Conservation (phyloP, 2,329 filamentous ascomycete genomes). For the Pseudohalonectria lignicola region DNA sequence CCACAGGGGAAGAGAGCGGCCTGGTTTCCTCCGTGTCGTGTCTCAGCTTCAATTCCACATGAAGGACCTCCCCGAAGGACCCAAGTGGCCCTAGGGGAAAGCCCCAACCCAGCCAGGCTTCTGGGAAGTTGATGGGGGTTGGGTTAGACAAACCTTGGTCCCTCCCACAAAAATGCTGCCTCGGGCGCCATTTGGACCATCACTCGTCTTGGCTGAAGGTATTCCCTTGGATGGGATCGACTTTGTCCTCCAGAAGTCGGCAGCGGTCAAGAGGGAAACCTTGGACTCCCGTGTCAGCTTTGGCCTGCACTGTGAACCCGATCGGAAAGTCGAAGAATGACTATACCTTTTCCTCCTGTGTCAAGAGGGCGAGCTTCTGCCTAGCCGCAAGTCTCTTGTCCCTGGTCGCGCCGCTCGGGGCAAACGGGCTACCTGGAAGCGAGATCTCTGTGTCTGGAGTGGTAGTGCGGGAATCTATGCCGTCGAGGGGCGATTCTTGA, state of each 20-base stretch:
- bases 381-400: slow-evolving; percentile 28
- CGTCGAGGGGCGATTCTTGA: slow-evolving; percentile 22
- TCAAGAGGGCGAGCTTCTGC: slow-evolving; percentile 40
- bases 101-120: slow-evolving; percentile 2
- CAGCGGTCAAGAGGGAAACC: slow-evolving; percentile 48
- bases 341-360: slow-evolving; percentile 49
- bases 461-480: slow-evolving; percentile 27
- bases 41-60: too few relatives aligned
- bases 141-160: slow-evolving; percentile 30
- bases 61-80: too few relatives aligned
- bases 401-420: slow-evolving; percentile 19
- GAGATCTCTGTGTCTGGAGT: slow-evolving; percentile 41
- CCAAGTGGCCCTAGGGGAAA: too few relatives aligned
- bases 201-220: slow-evolving; percentile 54
- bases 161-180: slow-evolving; percentile 60
- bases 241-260: slow-evolving; percentile 61
- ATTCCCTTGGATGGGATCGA: slow-evolving; percentile 51
- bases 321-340: too few relatives aligned
- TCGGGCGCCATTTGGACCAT: slow-evolving; percentile 60
- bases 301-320: slow-evolving; percentile 3
- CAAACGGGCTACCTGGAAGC: slow-evolving; percentile 29
- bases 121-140: background rate
- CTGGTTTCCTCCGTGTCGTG: too few relatives aligned
- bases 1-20: slow-evolving; percentile 73
- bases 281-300: slow-evolving; percentile 15